phyloP scores from a whole-genome alignment of 2,329 filamentous ascomycete species.

The Cercospora nicotianae region DNA sequence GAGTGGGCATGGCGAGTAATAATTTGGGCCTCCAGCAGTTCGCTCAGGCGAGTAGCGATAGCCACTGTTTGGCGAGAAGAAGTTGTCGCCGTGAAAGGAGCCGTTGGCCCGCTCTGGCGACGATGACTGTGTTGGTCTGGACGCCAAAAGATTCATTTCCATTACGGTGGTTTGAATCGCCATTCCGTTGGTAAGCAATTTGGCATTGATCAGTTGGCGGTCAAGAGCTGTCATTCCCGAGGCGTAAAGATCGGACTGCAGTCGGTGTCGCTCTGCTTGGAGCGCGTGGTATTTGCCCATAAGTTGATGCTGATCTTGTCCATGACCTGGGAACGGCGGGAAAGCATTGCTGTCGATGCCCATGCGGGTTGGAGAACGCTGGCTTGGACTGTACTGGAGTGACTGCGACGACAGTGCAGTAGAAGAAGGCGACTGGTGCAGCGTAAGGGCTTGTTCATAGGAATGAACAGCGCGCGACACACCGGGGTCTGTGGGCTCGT shows the following conservation, averaged over 20 bases:
- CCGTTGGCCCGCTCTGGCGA: background rate
- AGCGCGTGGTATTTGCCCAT: background rate
- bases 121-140: background rate
- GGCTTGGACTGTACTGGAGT: background rate
- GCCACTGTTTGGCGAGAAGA: background rate
- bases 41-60: background rate
- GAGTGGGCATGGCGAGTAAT: background rate
- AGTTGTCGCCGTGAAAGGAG: background rate
- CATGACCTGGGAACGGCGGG: background rate
- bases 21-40: background rate
- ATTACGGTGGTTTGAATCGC: background rate
- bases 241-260: background rate
- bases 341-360: background rate
- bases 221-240: background rate
- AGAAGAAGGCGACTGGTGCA: background rate
- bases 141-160: conserved; percentile 1
- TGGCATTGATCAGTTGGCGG: background rate
- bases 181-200: background rate
- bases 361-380: background rate
- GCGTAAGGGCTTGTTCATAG: background rate
- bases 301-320: background rate
- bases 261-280: background rate
- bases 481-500: background rate
- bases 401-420: background rate
- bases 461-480: background rate